Evolutionary conservation across 2,329 filamentous ascomycete genomes (phyloP).

Genomic region (Coniochaeta ligniaria): DNA sequence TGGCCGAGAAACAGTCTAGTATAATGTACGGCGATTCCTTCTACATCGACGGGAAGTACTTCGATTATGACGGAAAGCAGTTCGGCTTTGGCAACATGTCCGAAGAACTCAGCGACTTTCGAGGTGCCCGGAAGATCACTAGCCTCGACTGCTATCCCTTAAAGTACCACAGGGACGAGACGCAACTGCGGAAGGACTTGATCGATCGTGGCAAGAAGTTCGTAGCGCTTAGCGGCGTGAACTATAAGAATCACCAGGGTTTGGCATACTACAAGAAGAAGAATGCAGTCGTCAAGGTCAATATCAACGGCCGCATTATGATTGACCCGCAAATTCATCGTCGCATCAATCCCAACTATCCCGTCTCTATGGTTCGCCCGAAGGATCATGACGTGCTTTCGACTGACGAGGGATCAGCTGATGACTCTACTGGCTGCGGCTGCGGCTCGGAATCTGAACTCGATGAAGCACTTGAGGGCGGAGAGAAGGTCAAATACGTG

Average conservation of each 20-base stretch:
- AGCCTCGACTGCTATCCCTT: conserved; percentile 71
- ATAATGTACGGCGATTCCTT: conserved; percentile 72
- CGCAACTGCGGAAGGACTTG: conserved; percentile 55
- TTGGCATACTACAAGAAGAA: conserved; percentile 82
- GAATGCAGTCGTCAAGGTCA: conserved; percentile 67
- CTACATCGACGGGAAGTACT: conserved; percentile 68
- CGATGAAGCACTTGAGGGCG: conserved; percentile 20
- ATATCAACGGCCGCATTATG: conserved; percentile 84
- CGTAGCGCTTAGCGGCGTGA: conserved; percentile 69
- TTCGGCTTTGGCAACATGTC: conserved; percentile 70
- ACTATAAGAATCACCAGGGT: conserved; percentile 77
- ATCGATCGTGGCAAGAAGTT: conserved; percentile 82
- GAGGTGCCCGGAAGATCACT: conserved; percentile 75
- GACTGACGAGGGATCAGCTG: conserved; percentile 16
- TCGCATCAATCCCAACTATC: conserved; percentile 80
- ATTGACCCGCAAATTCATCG: conserved; percentile 77
- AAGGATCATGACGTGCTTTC: conserved; percentile 59
- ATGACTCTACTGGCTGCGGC: no score
- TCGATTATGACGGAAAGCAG: conserved; percentile 82
- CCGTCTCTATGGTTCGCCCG: conserved; percentile 64
- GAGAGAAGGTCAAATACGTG: conserved; percentile 35
- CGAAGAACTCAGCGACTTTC: conserved; percentile 67
- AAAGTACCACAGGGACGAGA: conserved; percentile 69
- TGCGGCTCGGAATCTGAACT: no score
- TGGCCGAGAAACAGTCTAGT: conserved; percentile 60